Evolutionary conservation across 106 monocot species (phyloP), one percentile per base, ranked within the genome.

Genomic region (Xerophyta viscosa): DNA sequence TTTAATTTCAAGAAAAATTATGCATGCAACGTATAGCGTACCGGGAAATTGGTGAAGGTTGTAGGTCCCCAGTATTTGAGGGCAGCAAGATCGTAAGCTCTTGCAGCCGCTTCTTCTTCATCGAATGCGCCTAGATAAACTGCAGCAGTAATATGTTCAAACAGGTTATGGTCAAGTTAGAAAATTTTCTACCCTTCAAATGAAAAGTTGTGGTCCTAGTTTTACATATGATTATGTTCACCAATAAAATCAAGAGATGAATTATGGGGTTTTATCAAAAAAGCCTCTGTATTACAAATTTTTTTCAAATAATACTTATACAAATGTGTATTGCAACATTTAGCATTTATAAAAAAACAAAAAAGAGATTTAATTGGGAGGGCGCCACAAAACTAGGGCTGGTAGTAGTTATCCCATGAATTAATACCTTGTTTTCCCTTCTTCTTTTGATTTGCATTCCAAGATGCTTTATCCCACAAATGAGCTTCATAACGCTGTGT

Each of bases 61-160:
- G n/a, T n/a, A n/a, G n/a, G n/a, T n/a, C n/a, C n/a, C n/a, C n/a
- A n/a, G n/a, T n/a, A n/a, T n/a, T n/a, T n/a, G n/a, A n/a, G n/a
- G n/a, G n/a, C n/a, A n/a, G n/a, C 8, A 20, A 45, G 29, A 52
- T 55, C 1, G 54, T 66, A 56, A 12, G 66, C 47, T 37, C 56
- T 44, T 22, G 64, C 64, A 7, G 64, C 64, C 45, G 52, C 52
- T 43, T 64, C 56, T 31, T 56, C 66, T 33, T 33, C 31, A 25
- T 66, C 66, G 26, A 48, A 57, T 20, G 56, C 66, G 31, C 66
- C 66, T 5, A 66, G 66, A 48, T 66, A 66, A 37, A 66, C 66
- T 66, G 57, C 23, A 54, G 33, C 4, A 24, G 7, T 10, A 5
- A 33, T 6, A 33, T 5, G 33, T 6, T 5, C n/a, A n/a, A n/a